Base-by-base conservation (phyloP, 2,329 filamentous ascomycete species). In the Colletotrichum falcatum region DNA sequence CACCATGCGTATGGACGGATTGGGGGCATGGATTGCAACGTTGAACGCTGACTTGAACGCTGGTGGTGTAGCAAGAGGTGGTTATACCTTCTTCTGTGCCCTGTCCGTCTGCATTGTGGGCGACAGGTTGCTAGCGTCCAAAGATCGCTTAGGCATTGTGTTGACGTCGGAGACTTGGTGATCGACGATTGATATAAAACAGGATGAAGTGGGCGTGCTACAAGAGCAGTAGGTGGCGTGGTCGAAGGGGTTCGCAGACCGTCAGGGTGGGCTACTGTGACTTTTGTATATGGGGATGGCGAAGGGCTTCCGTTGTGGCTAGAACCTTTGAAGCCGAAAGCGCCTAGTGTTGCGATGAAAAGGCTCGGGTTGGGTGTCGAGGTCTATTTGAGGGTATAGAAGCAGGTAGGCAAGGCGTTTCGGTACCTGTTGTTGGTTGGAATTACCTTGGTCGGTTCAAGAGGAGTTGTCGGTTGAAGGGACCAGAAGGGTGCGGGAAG, bases 141-240 rank as follows among this genome's bases (percentile, higher is more conserved):
- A 75, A 14, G 79, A 78, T 78, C 81, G 75, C 74, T 83, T 83
- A 39, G 81, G 81, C 82, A 83, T 83, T 59, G 69, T 37, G 37
- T 46, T 67, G 59, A 69, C 59, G 68, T 55, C 46, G 53, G 37
- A 60, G 51, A 65, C 39, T 65, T 28, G 56, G 56, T 56, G 55
- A 66, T 65, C 44, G 60, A 30, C 56, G 51, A 42, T 18, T 64
- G 55, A 66, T 69, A 72, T 70, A 56, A 46, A n/a, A 49, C n/a
- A 39, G 9, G 14, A 35, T 12, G 8, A 46, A 54, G 46, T n/a
- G n/a, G 11, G 14, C 26, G 44, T 30, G 42, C 14, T 66, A n/a
- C 5, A 14, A 28, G 8, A 28, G 51, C 35, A 12, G 26, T 5
- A 2, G 49, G 49, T 28, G 60, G 35, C 35, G 35, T 63, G 5